Evolutionary conservation across 2,329 filamentous ascomycete species (phyloP).

Genomic region (Fusarium sp.): DNA sequence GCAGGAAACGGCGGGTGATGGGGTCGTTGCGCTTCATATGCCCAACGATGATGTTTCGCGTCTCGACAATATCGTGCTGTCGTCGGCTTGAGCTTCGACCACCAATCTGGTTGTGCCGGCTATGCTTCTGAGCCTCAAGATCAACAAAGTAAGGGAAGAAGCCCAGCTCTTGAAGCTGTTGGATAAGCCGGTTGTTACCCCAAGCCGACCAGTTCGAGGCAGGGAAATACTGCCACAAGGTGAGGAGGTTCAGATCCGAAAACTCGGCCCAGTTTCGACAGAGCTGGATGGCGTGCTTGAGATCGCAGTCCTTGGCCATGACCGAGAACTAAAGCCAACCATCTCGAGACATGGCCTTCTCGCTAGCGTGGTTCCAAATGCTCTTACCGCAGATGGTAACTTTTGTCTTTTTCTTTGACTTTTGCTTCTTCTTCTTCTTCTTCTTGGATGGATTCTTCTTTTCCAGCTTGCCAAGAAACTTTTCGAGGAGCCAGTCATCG

Average conservation of each 20-base stretch:
- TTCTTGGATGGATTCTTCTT: not conserved
- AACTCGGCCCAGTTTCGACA: slow-evolving; percentile 50
- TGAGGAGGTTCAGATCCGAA: slow-evolving; percentile 43
- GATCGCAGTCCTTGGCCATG: slow-evolving; percentile 46
- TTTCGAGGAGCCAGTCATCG: slow-evolving; percentile 36
- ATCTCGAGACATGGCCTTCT: slow-evolving; percentile 48
- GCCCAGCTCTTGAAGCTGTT: slow-evolving; percentile 44
- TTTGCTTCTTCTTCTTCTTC: slow-evolving; percentile 16
- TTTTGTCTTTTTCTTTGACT: slow-evolving; percentile 25
- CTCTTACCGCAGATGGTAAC: slow-evolving; percentile 44
- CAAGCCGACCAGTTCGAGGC: slow-evolving; percentile 46
- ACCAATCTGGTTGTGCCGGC: slow-evolving; percentile 32
- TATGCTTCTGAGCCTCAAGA: slow-evolving; percentile 35
- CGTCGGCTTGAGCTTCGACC: slow-evolving; percentile 37
- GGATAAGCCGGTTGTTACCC: slow-evolving; percentile 34
- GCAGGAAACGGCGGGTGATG: slow-evolving; percentile 45
- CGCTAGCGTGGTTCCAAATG: slow-evolving; percentile 48
- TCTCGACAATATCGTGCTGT: slow-evolving; percentile 43
- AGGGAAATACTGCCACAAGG: slow-evolving; percentile 45
- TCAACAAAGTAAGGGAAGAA: slow-evolving; percentile 48
- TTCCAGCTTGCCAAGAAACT: slow-evolving; percentile 8
- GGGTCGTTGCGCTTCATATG: slow-evolving; percentile 48
- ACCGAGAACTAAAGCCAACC: slow-evolving; percentile 49
- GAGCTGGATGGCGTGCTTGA: slow-evolving; percentile 45
- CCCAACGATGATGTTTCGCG: slow-evolving; percentile 45